Evolutionary conservation across 2,329 filamentous ascomycete species (phyloP), one percentile per base, ranked within the genome.

Genomic region (Cladosporium colombiae): DNA sequence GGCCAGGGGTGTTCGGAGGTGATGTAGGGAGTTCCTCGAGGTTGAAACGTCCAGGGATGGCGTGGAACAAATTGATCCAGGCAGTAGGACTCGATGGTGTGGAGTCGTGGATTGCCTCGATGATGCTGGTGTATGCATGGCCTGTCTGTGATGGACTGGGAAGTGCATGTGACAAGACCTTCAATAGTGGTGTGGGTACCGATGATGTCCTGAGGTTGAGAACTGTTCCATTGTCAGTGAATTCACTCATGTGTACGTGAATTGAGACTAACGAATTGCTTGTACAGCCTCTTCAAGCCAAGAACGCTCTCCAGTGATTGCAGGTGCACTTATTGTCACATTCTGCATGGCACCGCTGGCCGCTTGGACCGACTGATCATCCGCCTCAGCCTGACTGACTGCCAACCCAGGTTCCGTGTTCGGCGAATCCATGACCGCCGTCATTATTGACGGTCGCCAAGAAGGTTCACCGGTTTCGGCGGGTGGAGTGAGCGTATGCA

Each of bases 11-110:
- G 61, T 80, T 84, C 4, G 86, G 85, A 10, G 87, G 87, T n/a
- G 87, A 88, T 33, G 82, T 85, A 8, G 87, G 87, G 4, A 89
- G 80, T 69, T 88, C 86, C 23, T 82, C 82, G 40, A 89, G 80
- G 64, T 83, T 88, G 76, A 88, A 88, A 62, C 84, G 84, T 49
- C 85, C 84, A 11, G 86, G 86, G 1, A 88, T 84, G 0, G 86
- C 87, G 71, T 89, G 86, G 63, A 86, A 87, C 59, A 89, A 83
- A 66, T 87, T 88, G 75, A 89, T 87, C 79, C 86, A 89, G 2
- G 82, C 82, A 0, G 83, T 85, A 16, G 82, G 80, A 58, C 79
- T 81, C 3, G 79, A 74, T 27, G 82, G 80, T 14, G 84, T 81
- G 25, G 80, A 80, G 44, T 81, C 78, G 72, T 88, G 85, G 1